Base-by-base conservation (phyloP, 2,329 filamentous ascomycete species). In the Ascochyta fabae region DNA sequence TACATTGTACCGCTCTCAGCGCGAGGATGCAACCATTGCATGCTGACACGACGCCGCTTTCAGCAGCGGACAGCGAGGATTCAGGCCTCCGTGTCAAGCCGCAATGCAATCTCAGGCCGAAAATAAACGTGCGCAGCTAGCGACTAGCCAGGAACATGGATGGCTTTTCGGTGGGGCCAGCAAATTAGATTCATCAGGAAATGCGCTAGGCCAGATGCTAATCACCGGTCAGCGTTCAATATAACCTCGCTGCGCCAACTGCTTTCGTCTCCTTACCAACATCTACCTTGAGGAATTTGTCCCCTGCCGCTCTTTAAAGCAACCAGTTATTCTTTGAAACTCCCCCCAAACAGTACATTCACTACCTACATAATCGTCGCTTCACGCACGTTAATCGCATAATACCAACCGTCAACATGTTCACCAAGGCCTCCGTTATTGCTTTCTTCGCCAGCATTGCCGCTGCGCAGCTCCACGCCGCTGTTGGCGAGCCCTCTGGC, bases 401-500 rank as follows among this genome's bases (percentile, higher is more conserved):
- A 72, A 70, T 68, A 50, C 51, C 44, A 45, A 48, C 36, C 26
- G 40, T 56, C 65, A 75, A 55, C 40, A 76, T 76, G 74, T 71
- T 71, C 68, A 53, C 65, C 65, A 63, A 69, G 57, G 60, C 59
- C 59, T 71, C 81, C 54, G 64, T 82, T 65, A 72, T 83, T 61
- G 71, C 80, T 58, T 73, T 86, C 65, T 80, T 83, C 63, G 74
- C 83, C 64, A 80, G 80, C 75, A 75, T 86, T 56, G 80, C 83
- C 60, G 71, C 70, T 56, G 71, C 69, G 34, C 64, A 67, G 56
- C 53, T 69, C 60, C 67, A 71, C 53, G 58, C 59, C 33, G 62
- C 72, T 16, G 65, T 70, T 46, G 67, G 64, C 59, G 60, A 70
- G 45, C 69, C 77, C 61, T 42, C 38, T 23, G 85, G 84, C 68